A percentile compares a stretch with the other conserved stretches of the same genome.
phyloP scores from a whole-genome alignment of 495 filamentous ascomycete species.

The Sordaria brevicollis region DNA sequence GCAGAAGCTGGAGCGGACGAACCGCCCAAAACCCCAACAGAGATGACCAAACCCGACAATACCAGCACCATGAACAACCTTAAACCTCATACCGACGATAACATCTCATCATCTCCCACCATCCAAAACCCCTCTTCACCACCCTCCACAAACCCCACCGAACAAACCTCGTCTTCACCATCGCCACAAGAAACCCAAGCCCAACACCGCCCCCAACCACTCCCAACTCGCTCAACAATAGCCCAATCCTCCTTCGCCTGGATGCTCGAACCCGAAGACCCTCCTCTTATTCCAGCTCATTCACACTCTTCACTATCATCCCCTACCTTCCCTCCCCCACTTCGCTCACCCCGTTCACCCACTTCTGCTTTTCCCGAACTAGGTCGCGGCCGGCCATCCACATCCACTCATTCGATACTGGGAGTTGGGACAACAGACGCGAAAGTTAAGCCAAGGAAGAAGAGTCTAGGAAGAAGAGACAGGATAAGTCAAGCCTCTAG shows the following conservation, averaged over 20 bases:
- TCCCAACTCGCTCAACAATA: constrained; percentile 55
- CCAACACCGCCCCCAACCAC: constrained; percentile 19
- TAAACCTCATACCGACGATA: neutral
- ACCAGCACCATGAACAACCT: constrained; percentile 20
- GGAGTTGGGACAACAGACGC: constrained; percentile 19
- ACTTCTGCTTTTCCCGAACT: neutral
- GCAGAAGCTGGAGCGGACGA: neutral
- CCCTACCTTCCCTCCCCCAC: constrained; percentile 4
- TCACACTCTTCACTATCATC: neutral
- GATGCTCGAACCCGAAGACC: constrained; percentile 64
- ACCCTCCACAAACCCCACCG: neutral
- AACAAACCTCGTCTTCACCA: neutral
- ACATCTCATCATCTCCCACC: neutral
- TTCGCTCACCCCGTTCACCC: constrained; percentile 8
- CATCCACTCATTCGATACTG: neutral
- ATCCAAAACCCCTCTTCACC: neutral
- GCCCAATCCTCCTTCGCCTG: constrained; percentile 86
- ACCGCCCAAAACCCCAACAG: neutral
- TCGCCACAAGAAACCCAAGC: constrained; percentile 1
- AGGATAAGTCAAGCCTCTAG: constrained; percentile 25
- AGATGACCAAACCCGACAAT: neutral
- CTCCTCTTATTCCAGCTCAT: constrained; percentile 3
- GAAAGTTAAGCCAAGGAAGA: constrained; percentile 5
- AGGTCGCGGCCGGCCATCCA: neutral
- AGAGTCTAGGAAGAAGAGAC: neutral